Evolutionary conservation across 1,139 yeast species (phyloP).

Genomic region (Zygosaccharomyces sapae): DNA sequence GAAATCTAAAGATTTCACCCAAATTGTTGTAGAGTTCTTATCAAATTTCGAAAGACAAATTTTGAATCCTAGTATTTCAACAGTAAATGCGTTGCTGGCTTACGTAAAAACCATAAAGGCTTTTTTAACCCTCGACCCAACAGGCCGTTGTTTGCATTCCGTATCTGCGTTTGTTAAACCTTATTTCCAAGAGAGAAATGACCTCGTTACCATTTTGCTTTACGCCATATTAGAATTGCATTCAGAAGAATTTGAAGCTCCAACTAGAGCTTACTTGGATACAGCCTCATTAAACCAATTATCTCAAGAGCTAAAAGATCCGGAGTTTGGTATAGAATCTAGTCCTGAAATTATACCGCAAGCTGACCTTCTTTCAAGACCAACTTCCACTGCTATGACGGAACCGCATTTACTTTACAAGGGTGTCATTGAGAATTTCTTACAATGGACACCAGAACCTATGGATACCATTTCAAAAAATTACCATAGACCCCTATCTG

Average conservation of each 20-base stretch:
- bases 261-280: slow-evolving; percentile 6
- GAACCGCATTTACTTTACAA: slow-evolving; percentile 14
- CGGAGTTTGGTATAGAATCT: slow-evolving; percentile 15
- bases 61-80: slow-evolving; percentile 79
- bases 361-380: slow-evolving; percentile 1
- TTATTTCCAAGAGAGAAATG: slow-evolving; percentile 64
- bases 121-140: slow-evolving; percentile 75
- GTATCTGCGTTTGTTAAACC: slow-evolving; percentile 27
- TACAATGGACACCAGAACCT: slow-evolving; percentile 86
- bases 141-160: slow-evolving; percentile 50
- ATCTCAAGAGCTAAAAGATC: slow-evolving; percentile 15
- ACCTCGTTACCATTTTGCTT: slow-evolving; percentile 66
- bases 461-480: slow-evolving; percentile 88
- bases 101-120: slow-evolving; percentile 72
- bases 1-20: slow-evolving; percentile 26
- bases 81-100: slow-evolving; percentile 64
- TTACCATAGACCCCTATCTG: slow-evolving; percentile 47
- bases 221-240: slow-evolving; percentile 60
- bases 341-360: slow-evolving; percentile 3
- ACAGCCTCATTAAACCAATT: slow-evolving; percentile 4
- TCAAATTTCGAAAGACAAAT: slow-evolving; percentile 47
- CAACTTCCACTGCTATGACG: neutral
- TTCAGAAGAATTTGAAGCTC: slow-evolving; percentile 31
- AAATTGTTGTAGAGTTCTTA: slow-evolving; percentile 47
- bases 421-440: slow-evolving; percentile 23